phyloP scores from a whole-genome alignment of 176 grass and related monocot genomes.

The Microstegium vimineum region DNA sequence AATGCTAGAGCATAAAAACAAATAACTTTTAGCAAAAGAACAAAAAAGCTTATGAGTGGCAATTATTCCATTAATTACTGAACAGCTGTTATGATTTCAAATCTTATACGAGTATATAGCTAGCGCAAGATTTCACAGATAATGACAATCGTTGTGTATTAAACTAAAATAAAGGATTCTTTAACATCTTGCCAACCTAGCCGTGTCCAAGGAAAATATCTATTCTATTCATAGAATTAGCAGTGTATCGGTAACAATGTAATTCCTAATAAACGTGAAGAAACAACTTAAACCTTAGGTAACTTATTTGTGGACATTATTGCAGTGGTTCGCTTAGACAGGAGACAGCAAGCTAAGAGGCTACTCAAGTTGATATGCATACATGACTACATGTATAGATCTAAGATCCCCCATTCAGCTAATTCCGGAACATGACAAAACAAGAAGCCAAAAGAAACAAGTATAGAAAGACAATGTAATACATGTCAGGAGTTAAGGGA shows the following conservation, averaged over 20 bases:
- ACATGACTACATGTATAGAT: neutral
- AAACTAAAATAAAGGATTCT: neutral
- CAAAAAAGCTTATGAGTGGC: neutral
- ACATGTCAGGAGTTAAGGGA: neutral
- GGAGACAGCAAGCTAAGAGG: neutral
- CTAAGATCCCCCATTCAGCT: neutral
- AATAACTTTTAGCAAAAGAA: neutral
- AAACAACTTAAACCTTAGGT: conserved; percentile 5
- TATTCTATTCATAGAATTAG: neutral
- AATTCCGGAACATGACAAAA: neutral
- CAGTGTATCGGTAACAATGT: neutral
- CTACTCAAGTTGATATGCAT: neutral
- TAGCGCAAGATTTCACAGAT: neutral
- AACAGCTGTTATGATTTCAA: neutral
- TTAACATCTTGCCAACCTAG: neutral
- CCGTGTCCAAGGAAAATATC: neutral
- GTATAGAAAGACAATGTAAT: neutral
- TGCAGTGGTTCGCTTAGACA: neutral
- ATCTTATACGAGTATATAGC: neutral
- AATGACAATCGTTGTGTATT: neutral
- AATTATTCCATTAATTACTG: neutral
- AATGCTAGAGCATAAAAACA: neutral
- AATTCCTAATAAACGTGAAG: neutral
- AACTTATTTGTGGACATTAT: neutral
- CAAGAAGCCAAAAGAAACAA: neutral